These are phyloP conservation scores for Thalassia testudinum DNA, from an alignment of 116 monocot species.

Conservation along the genomic window DNA sequence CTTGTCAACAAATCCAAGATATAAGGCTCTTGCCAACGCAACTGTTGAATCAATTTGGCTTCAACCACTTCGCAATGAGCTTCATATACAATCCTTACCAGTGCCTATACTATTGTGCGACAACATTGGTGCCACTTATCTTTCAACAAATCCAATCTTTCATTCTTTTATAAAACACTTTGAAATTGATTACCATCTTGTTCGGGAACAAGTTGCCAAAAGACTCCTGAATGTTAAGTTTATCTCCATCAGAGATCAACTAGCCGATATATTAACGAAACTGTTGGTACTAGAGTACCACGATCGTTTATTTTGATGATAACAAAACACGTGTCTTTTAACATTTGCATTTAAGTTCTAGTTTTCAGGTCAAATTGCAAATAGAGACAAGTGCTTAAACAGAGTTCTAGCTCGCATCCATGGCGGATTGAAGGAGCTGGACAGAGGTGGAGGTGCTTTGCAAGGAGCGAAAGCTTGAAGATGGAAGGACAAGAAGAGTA, in stretches of 20 bases:
- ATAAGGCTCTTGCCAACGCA: neutral
- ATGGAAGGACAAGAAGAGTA: no score
- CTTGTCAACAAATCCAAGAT: neutral
- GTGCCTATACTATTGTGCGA: neutral
- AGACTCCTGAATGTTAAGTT: neutral
- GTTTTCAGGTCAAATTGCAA: no score
- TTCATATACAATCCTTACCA: neutral
- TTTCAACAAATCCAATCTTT: neutral
- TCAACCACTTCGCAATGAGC: neutral
- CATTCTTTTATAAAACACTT: neutral
- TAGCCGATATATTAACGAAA: neutral
- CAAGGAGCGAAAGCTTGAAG: no score
- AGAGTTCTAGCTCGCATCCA: no score
- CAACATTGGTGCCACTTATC: neutral
- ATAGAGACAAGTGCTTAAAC: no score
- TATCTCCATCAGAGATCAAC: neutral
- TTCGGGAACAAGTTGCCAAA: neutral
- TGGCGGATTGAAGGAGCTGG: no score
- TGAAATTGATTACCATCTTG: neutral
- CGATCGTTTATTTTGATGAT: no score
- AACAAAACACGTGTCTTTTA: no score
- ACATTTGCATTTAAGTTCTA: no score
- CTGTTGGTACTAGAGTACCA: no score
- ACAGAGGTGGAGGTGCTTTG: no score
- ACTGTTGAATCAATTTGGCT: neutral